These are phyloP conservation scores for Actinomortierella ambigua DNA, from an alignment of 371 early-diverging fungal species.

Conservation along the genomic window DNA sequence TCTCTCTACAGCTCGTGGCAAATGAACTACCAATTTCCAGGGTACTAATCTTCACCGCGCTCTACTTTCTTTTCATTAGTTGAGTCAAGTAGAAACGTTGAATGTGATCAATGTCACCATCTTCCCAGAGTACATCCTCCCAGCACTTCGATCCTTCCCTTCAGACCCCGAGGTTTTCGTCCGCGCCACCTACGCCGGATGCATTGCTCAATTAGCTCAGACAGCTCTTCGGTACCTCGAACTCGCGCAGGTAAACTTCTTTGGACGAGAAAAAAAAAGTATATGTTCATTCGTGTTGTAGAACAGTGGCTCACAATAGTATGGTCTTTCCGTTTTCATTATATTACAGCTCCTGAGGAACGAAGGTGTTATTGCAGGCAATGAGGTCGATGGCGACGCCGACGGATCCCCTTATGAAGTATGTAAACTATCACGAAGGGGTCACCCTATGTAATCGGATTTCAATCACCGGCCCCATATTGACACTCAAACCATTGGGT, in stretches of 20 bases:
- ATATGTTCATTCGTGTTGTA: background rate
- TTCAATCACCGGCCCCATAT: too few relatives aligned
- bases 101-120: conserved; percentile 84
- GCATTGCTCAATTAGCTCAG: conserved; percentile 81
- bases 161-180: conserved; percentile 80
- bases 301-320: conserved; percentile 1
- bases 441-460: too few relatives aligned
- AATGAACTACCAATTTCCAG: background rate
- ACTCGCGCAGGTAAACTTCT: conserved; percentile 58
- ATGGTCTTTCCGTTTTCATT: background rate
- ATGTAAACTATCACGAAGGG: conserved; percentile 2
- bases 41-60: background rate
- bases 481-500: too few relatives aligned
- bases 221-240: conserved; percentile 77
- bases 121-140: conserved; percentile 90
- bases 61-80: conserved; percentile 40
- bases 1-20: background rate
- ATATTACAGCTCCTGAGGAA: conserved; percentile 57
- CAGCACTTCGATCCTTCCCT: conserved; percentile 70
- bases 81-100: conserved; percentile 77
- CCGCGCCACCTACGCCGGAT: conserved; percentile 80
- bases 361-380: conserved; percentile 56
- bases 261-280: background rate
- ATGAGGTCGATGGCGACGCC: conserved; percentile 59
- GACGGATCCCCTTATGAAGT: conserved; percentile 66